Conservation (phyloP, 257 asterid genomes). For the Penstemon davidsonii region DNA sequence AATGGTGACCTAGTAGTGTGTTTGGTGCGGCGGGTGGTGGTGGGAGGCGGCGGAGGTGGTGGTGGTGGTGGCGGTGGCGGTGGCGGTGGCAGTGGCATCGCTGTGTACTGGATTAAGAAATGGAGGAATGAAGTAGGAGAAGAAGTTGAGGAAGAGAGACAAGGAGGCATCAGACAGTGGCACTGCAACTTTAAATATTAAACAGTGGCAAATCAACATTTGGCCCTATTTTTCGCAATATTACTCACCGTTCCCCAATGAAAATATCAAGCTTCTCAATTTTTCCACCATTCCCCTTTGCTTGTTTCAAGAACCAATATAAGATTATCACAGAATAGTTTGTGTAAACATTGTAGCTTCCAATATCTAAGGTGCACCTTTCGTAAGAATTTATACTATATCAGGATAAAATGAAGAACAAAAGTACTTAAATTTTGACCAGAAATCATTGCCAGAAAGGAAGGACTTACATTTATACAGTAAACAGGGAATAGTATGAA, state of each 20-base stretch:
- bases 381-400: neutral
- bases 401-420: neutral
- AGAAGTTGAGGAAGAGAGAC: no score
- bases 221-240: neutral
- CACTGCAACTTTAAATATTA: no score
- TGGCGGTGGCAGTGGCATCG: no score
- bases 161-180: no score
- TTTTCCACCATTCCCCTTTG: neutral
- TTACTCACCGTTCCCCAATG: no score
- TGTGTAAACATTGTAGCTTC: constrained; percentile 1
- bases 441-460: neutral
- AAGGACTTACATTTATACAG: neutral
- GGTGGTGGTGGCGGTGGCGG: no score
- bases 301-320: neutral
- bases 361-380: neutral
- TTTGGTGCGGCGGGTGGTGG: no score
- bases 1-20: no score
- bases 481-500: neutral
- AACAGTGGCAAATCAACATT: neutral
- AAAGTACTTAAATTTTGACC: neutral
- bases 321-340: neutral
- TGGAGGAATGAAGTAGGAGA: no score
- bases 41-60: no score
- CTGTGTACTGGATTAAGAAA: no score
- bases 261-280: no score